phyloP scores from a whole-genome alignment of 2,329 filamentous ascomycete species.

The Fusarium sp. region DNA sequence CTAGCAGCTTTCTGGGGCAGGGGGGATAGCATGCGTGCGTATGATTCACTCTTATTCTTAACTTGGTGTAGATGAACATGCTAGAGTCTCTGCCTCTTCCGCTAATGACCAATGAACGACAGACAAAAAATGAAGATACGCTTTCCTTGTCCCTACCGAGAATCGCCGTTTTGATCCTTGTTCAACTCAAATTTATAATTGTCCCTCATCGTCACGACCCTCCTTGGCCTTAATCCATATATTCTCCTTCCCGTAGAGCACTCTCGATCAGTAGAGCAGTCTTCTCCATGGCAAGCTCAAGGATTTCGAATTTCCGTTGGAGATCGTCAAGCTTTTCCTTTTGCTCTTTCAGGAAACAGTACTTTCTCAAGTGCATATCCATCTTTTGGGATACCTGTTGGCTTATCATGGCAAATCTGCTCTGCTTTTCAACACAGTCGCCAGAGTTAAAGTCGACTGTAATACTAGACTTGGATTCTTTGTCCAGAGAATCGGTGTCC shows the following conservation, averaged over 20 bases:
- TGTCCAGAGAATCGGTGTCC: not conserved
- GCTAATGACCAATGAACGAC: not conserved
- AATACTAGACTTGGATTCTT: too few species aligned
- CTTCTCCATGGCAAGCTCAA: too few species aligned
- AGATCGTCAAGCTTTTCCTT: not conserved
- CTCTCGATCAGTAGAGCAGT: not conserved
- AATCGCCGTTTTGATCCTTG: not conserved
- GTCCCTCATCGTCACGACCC: too few species aligned
- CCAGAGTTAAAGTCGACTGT: too few species aligned
- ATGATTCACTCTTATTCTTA: too few species aligned
- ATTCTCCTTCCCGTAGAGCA: not conserved
- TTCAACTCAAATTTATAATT: too few species aligned
- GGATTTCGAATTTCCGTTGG: not conserved
- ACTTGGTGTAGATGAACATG: not conserved
- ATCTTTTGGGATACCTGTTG: not conserved
- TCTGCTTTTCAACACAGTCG: not conserved
- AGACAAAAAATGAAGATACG: not conserved
- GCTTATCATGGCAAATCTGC: not conserved
- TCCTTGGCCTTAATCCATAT: not conserved
- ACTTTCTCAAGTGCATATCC: not conserved
- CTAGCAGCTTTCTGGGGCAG: not conserved
- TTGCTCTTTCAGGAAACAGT: too few species aligned
- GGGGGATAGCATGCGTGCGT: too few species aligned
- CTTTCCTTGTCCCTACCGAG: not conserved
- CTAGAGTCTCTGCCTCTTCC: not conserved